Percentiles rank a stretch among this genome's conserved stretches.
These are phyloP conservation scores for Cryptococcus jaspeensis DNA, from an alignment of 1,284 basidiomycete genomes.

Conservation along the genomic window DNA sequence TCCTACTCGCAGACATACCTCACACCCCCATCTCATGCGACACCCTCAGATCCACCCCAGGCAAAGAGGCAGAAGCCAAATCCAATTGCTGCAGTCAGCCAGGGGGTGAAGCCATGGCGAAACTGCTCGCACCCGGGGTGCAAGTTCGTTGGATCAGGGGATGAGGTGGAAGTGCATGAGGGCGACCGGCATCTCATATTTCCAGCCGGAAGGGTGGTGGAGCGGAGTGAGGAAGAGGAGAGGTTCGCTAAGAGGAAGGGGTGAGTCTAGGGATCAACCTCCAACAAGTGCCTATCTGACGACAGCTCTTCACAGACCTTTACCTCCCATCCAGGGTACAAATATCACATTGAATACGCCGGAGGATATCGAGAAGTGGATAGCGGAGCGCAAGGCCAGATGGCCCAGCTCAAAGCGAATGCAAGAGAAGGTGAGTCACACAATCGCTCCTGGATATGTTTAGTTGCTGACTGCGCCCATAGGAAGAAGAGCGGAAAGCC, in stretches of 20 bases:
- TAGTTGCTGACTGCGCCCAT: background rate
- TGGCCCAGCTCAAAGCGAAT: slow-evolving; percentile 72
- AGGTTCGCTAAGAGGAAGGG: slow-evolving; percentile 64
- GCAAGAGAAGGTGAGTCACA: slow-evolving; percentile 62
- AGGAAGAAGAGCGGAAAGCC: slow-evolving; percentile 67
- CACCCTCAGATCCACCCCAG: slow-evolving; percentile 8
- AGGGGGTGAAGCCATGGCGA: slow-evolving; percentile 31
- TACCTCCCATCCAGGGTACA: slow-evolving; percentile 75
- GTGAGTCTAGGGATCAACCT: slow-evolving; percentile 20
- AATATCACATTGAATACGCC: slow-evolving; percentile 71
- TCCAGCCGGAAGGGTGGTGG: slow-evolving; percentile 55
- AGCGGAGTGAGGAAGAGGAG: slow-evolving; percentile 61
- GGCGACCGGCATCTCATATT: slow-evolving; percentile 88
- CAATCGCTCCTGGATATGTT: background rate
- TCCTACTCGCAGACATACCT: slow-evolving; percentile 58
- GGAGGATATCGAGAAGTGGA: slow-evolving; percentile 78
- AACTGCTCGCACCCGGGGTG: slow-evolving; percentile 68
- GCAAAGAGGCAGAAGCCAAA: slow-evolving; percentile 17
- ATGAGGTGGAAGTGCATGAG: slow-evolving; percentile 76
- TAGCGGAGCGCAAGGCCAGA: slow-evolving; percentile 76
- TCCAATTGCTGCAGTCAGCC: background rate
- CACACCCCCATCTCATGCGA: slow-evolving; percentile 2
- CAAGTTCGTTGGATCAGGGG: slow-evolving; percentile 68
- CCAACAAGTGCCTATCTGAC: background rate
- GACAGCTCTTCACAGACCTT: slow-evolving; percentile 17